Conservation (phyloP, 2,329 filamentous ascomycete genomes). For the Cladosporium sp. region DNA sequence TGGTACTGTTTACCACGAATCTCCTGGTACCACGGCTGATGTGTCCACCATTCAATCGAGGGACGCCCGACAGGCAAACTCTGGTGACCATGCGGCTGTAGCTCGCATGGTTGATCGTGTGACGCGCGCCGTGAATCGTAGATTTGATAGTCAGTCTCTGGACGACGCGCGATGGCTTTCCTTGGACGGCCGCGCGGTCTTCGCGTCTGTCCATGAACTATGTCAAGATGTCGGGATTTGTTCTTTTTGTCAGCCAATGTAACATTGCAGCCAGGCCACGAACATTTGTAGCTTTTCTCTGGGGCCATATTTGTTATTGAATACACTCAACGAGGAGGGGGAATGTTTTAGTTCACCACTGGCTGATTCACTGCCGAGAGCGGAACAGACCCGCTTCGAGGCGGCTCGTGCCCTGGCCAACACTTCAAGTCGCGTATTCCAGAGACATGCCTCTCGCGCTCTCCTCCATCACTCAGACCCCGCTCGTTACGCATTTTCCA, state of each 20-base stretch:
- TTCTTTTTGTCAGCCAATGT: slow-evolving; percentile 1
- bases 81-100: neutral
- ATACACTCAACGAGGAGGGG: neutral
- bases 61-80: neutral
- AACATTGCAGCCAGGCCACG: neutral
- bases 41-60: slow-evolving; percentile 1
- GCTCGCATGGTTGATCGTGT: slow-evolving; percentile 1
- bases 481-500: slow-evolving; percentile 1
- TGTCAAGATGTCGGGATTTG: slow-evolving; percentile 1
- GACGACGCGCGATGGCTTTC: neutral
- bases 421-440: slow-evolving; percentile 3
- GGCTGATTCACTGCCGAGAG: slow-evolving; percentile 4
- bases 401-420: neutral
- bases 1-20: slow-evolving; percentile 8
- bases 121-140: neutral
- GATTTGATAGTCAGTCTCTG: neutral
- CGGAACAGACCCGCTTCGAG: slow-evolving; percentile 6
- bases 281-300: neutral
- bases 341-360: neutral
- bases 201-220: slow-evolving; percentile 1
- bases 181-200: slow-evolving; percentile 3
- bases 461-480: neutral
- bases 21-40: slow-evolving; percentile 7
- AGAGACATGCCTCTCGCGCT: neutral
- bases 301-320: slow-evolving; percentile 1